Evolutionary conservation across 1,284 basidiomycete species (phyloP).

Genomic region (Volvariella volvacea): DNA sequence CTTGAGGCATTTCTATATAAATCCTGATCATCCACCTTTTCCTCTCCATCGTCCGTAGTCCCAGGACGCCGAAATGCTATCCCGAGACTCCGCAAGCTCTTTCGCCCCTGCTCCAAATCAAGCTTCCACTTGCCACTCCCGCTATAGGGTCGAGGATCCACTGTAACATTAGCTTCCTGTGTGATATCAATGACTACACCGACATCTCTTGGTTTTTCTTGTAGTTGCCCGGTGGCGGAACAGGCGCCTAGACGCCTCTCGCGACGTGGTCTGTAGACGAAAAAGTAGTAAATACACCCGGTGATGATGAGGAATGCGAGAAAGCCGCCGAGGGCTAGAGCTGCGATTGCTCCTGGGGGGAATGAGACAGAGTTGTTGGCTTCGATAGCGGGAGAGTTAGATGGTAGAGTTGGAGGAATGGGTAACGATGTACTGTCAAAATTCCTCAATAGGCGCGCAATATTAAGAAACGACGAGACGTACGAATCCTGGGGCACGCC

Average conservation of each 20-base stretch:
- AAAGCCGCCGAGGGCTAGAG: slow-evolving; percentile 47
- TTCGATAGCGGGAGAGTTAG: slow-evolving; percentile 1
- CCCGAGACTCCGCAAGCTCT: no score
- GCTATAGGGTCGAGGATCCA: no score
- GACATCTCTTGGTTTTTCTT: no score
- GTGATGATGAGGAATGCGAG: slow-evolving; percentile 42
- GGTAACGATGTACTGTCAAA: not conserved
- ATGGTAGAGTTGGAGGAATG: slow-evolving; percentile 8
- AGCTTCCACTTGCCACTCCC: no score
- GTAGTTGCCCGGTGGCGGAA: no score
- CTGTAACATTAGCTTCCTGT: no score
- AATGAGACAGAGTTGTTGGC: slow-evolving; percentile 12
- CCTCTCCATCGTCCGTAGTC: no score
- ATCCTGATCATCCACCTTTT: no score
- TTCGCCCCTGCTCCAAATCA: no score
- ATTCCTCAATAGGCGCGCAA: not conserved
- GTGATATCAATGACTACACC: no score
- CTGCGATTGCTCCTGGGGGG: slow-evolving; percentile 54
- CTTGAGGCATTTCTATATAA: no score
- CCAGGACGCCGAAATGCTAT: no score
- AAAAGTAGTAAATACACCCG: slow-evolving; percentile 32
- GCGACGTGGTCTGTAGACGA: slow-evolving; percentile 38
- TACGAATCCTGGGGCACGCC: slow-evolving; percentile 17
- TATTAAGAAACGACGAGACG: not conserved
- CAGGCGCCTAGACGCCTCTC: slow-evolving; percentile 12